These are phyloP conservation scores for Pelargonium citronellum DNA, from an alignment of 441 rosid genomes.

Conservation along the genomic window DNA sequence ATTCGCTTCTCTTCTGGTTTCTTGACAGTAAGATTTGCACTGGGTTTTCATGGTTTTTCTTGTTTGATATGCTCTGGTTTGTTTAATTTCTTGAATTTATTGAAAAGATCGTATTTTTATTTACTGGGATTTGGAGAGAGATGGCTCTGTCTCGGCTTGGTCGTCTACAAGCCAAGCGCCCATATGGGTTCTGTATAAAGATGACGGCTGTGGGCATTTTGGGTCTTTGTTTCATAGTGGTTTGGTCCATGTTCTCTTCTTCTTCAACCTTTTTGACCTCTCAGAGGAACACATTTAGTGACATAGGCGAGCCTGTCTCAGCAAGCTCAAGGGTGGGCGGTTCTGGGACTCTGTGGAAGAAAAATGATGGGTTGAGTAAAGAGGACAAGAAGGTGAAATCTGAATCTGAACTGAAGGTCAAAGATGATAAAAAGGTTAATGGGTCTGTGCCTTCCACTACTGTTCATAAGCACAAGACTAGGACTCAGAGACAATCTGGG, in stretches of 20 bases:
- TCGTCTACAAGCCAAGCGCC: slow-evolving; percentile 68
- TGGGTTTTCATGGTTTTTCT: not conserved
- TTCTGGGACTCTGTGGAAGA: slow-evolving; percentile 18
- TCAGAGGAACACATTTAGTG: slow-evolving; percentile 82
- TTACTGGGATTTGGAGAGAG: slow-evolving; percentile 16
- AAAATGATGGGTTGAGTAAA: slow-evolving; percentile 28
- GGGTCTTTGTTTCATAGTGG: slow-evolving; percentile 77
- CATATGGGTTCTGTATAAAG: slow-evolving; percentile 65
- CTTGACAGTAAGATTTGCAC: not conserved
- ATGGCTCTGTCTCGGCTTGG: slow-evolving; percentile 62
- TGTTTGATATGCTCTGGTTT: slow-evolving; percentile 10
- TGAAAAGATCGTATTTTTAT: not conserved
- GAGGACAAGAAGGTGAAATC: slow-evolving; percentile 29
- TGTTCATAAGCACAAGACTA: slow-evolving; percentile 38
- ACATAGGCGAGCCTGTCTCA: slow-evolving; percentile 68
- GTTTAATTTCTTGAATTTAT: slow-evolving; percentile 9
- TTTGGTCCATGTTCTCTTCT: slow-evolving; percentile 72
- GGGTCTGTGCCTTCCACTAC: slow-evolving; percentile 32
- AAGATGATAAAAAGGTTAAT: slow-evolving; percentile 36
- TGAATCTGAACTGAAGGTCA: slow-evolving; percentile 35
- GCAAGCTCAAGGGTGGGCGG: slow-evolving; percentile 30
- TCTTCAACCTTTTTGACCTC: slow-evolving; percentile 58
- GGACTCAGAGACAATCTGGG: slow-evolving; percentile 34
- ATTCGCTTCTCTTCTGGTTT: not conserved
- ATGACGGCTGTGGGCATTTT: slow-evolving; percentile 59